phyloP scores from a whole-genome alignment of 1,284 basidiomycete species.

The Leccinum subrobustum region DNA sequence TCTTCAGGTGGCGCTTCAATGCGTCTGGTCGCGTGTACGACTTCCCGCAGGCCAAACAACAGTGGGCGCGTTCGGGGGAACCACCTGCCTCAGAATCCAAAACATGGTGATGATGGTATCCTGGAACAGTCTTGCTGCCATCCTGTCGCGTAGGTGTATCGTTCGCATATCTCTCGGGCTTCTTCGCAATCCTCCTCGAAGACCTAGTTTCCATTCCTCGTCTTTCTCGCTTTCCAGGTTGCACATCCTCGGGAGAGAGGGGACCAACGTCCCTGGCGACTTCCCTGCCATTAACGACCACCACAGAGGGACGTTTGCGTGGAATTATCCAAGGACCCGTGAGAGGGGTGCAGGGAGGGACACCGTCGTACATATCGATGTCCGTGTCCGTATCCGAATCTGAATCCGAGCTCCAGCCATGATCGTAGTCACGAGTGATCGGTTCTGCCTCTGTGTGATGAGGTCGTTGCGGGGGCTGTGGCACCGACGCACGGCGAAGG shows the following conservation, averaged over 20 bases:
- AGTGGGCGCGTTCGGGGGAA: slow-evolving; percentile 2
- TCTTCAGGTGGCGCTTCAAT: slow-evolving; percentile 33
- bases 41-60: slow-evolving; percentile 28
- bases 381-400: not conserved
- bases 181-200: too few relatives aligned
- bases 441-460: slow-evolving; percentile 5
- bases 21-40: slow-evolving; percentile 32
- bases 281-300: too few relatives aligned
- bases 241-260: too few relatives aligned
- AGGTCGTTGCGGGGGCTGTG: not conserved
- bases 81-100: slow-evolving; percentile 1
- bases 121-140: not conserved
- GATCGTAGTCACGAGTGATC: slow-evolving; percentile 6
- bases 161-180: not conserved
- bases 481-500: not conserved
- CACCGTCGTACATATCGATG: too few relatives aligned
- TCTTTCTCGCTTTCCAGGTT: too few relatives aligned
- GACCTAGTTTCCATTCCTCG: too few relatives aligned
- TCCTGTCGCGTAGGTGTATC: slow-evolving; percentile 13
- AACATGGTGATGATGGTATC: not conserved
- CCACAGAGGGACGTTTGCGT: too few relatives aligned
- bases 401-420: slow-evolving; percentile 13
- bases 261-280: too few relatives aligned
- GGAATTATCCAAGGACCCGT: too few relatives aligned
- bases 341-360: too few relatives aligned